Percentiles rank a stretch among this genome's conserved stretches.
Evolutionary conservation across 768 basidiomycete species (phyloP).

Genomic region (Tephrocybe rancida): DNA sequence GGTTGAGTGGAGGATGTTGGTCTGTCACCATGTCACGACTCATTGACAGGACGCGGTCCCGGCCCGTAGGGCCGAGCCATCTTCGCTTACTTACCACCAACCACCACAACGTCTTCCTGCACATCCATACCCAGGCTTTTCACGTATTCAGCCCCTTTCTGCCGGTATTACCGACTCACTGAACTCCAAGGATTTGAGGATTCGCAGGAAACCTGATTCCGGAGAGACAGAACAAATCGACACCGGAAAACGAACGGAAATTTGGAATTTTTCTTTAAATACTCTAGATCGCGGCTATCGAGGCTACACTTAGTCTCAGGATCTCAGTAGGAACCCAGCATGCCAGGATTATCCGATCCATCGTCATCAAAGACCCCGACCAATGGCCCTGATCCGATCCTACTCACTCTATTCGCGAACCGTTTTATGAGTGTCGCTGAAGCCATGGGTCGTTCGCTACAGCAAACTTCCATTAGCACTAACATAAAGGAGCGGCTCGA

Average conservation of each 20-base stretch:
- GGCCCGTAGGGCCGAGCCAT: too few relatives aligned
- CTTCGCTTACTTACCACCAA: too few relatives aligned
- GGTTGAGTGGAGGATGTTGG: too few relatives aligned
- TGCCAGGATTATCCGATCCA: neutral
- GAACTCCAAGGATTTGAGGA: neutral
- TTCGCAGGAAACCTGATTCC: neutral
- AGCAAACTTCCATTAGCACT: conserved; percentile 89
- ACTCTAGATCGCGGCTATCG: neutral
- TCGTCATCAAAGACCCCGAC: conserved; percentile 16
- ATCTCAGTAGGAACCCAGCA: neutral
- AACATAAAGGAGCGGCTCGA: conserved; percentile 97
- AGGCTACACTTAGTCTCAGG: neutral
- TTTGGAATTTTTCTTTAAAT: neutral
- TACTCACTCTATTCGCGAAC: conserved; percentile 91
- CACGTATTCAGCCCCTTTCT: neutral
- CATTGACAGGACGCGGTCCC: too few relatives aligned
- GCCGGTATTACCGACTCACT: neutral
- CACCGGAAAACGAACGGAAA: conserved; percentile 20
- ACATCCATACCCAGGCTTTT: too few relatives aligned
- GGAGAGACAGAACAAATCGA: neutral
- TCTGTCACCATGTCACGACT: too few relatives aligned
- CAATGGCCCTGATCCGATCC: conserved; percentile 77
- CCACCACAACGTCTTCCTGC: too few relatives aligned
- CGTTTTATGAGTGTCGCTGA: conserved; percentile 98
- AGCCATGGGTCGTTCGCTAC: conserved; percentile 90